phyloP scores from a whole-genome alignment of 2,329 filamentous ascomycete genomes.

The Botryotinia convoluta region DNA sequence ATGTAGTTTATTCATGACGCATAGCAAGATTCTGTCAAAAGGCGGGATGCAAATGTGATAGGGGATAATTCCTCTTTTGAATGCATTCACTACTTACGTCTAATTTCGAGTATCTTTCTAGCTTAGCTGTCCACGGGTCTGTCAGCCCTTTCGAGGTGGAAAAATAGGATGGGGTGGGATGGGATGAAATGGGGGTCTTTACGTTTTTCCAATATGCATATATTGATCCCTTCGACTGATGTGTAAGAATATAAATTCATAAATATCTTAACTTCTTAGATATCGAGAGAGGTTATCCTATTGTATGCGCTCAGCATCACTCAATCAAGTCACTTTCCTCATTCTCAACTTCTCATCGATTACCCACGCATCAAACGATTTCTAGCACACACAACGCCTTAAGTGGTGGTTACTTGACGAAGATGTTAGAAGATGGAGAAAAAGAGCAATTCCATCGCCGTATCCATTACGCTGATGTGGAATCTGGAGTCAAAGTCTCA shows the following conservation, averaged over 20 bases:
- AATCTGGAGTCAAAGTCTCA: not conserved
- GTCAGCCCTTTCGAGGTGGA: not conserved
- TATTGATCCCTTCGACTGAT: not conserved
- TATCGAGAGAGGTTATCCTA: not conserved
- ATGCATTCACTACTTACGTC: not conserved
- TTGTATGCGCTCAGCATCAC: not conserved
- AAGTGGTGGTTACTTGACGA: not conserved
- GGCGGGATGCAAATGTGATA: not conserved
- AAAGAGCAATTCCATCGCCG: not conserved
- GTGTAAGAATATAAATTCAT: not conserved
- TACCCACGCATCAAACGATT: not conserved
- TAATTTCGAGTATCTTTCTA: not conserved
- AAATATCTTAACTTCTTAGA: not conserved
- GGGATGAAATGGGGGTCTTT: not conserved
- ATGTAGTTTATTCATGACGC: not conserved
- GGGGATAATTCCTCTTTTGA: not conserved
- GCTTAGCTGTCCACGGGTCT: not conserved
- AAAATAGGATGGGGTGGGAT: not conserved
- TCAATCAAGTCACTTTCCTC: not conserved
- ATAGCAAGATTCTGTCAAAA: not conserved
- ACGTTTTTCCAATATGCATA: not conserved
- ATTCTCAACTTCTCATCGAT: not conserved
- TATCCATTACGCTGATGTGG: not conserved
- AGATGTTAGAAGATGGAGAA: not conserved
- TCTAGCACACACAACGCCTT: not conserved